Evolutionary conservation across 1,284 basidiomycete genomes (phyloP).

Genomic region (Inonotus hispidus): DNA sequence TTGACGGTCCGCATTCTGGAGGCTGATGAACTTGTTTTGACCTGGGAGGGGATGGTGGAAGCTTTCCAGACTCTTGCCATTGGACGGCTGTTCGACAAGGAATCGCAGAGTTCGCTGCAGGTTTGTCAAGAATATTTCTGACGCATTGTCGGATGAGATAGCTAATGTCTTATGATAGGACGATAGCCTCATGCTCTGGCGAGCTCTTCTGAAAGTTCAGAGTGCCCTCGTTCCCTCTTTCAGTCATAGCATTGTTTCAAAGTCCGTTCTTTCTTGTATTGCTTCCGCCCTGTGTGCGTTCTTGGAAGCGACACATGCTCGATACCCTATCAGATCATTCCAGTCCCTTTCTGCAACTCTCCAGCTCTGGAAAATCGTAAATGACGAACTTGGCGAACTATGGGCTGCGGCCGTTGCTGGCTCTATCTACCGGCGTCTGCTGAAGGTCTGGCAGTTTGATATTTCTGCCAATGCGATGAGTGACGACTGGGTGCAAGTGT

Average conservation of each 20-base stretch:
- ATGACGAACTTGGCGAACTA: background rate
- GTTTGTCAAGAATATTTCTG: background rate
- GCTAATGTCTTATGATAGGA: background rate
- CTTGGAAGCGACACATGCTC: background rate
- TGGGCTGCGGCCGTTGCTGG: conserved; percentile 4
- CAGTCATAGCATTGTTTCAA: background rate
- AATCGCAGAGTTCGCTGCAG: background rate
- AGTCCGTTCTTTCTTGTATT: background rate
- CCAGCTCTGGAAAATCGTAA: conserved; percentile 8
- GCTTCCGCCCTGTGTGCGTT: background rate
- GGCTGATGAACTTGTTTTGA: background rate
- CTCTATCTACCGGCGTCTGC: conserved; percentile 3
- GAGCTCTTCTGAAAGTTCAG: conserved; percentile 6
- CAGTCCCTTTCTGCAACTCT: conserved; percentile 4
- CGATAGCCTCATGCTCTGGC: conserved; percentile 3
- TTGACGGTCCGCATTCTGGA: background rate
- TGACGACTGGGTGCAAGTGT: conserved; percentile 4
- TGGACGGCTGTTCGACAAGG: background rate
- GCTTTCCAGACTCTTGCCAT: background rate
- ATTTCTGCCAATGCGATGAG: background rate
- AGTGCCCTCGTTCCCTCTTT: background rate
- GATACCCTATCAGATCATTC: background rate
- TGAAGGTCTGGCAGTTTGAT: conserved; percentile 1
- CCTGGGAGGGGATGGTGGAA: conserved; percentile 8
- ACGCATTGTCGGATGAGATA: background rate